Percentiles rank a stretch among this genome's conserved stretches.
Evolutionary conservation across 495 filamentous ascomycete genomes (phyloP).

Genomic region (Neurospora sp.): DNA sequence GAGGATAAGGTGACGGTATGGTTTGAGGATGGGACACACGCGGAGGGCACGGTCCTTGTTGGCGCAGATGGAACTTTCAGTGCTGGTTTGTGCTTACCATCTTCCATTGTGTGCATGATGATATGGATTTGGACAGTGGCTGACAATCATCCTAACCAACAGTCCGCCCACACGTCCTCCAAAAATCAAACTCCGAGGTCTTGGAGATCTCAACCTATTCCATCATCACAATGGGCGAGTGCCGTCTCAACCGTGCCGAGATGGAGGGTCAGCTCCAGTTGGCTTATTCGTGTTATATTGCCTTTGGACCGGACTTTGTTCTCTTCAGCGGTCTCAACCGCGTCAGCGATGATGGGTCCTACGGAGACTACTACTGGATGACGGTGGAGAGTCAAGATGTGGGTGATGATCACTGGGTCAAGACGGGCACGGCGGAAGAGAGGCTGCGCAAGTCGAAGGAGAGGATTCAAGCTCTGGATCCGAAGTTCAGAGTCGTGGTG

Average conservation of each 20-base stretch:
- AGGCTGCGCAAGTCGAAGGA: slow-evolving; percentile 11
- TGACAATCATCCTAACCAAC: background rate
- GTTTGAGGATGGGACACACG: slow-evolving; percentile 60
- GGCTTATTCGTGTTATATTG: slow-evolving; percentile 15
- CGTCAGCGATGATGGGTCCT: slow-evolving; percentile 10
- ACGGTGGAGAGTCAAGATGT: slow-evolving; percentile 3
- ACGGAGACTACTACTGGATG: slow-evolving; percentile 21
- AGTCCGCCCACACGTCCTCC: slow-evolving; percentile 22
- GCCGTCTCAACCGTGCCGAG: slow-evolving; percentile 10
- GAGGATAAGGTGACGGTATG: slow-evolving; percentile 48
- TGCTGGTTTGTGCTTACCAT: slow-evolving; percentile 9
- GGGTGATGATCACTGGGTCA: slow-evolving; percentile 17
- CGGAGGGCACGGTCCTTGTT: slow-evolving; percentile 33
- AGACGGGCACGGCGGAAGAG: slow-evolving; percentile 9
- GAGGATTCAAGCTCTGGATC: slow-evolving; percentile 5
- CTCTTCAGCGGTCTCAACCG: slow-evolving; percentile 21
- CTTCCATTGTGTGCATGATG: background rate
- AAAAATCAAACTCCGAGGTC: slow-evolving; percentile 14
- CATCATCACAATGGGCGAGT: slow-evolving; percentile 8
- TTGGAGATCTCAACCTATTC: slow-evolving; percentile 5
- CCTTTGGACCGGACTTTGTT: slow-evolving; percentile 2
- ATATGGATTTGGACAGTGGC: background rate
- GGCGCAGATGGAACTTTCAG: slow-evolving; percentile 40
- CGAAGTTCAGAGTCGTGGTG: slow-evolving; percentile 13
- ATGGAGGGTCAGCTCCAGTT: slow-evolving; percentile 21